These are phyloP conservation scores for Fusarium luffae DNA, from an alignment of 2,329 filamentous ascomycete species.

Conservation along the genomic window DNA sequence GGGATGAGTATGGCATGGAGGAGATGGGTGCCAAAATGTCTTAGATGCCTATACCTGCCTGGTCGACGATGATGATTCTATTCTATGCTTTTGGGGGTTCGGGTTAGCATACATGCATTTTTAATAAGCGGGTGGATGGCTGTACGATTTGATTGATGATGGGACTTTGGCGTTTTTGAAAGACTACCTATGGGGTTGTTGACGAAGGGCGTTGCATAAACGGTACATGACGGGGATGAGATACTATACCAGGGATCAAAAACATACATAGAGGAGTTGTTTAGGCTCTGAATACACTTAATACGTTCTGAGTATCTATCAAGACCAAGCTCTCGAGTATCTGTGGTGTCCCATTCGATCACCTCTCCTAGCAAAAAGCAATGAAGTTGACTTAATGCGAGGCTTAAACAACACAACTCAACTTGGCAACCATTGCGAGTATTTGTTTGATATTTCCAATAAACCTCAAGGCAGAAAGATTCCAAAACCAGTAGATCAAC, in stretches of 20 bases:
- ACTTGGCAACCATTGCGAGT: background rate
- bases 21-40: constrained; percentile 79
- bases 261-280: constrained; percentile 2
- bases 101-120: constrained; percentile 22
- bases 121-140: constrained; percentile 22
- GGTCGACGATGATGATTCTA: constrained; percentile 1
- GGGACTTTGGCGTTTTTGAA: constrained; percentile 29
- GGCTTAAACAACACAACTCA: background rate
- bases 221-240: constrained; percentile 2
- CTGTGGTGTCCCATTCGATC: too few species aligned
- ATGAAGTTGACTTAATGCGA: background rate
- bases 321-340: background rate
- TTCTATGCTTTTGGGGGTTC: constrained; percentile 10
- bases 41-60: constrained; percentile 23
- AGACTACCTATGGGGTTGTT: background rate
- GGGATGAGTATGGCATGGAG: constrained; percentile 70
- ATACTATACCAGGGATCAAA: constrained; percentile 1
- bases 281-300: background rate
- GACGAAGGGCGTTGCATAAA: constrained; percentile 23
- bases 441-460: background rate
- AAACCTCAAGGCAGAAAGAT: background rate
- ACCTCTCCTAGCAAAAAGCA: background rate
- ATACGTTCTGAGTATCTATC: background rate
- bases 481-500: background rate
- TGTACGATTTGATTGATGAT: constrained; percentile 17